Evolutionary conservation across 176 grass and related monocot genomes (phyloP), one percentile per base, ranked within the genome.

Genomic region (Tillandsia fasciculata): DNA sequence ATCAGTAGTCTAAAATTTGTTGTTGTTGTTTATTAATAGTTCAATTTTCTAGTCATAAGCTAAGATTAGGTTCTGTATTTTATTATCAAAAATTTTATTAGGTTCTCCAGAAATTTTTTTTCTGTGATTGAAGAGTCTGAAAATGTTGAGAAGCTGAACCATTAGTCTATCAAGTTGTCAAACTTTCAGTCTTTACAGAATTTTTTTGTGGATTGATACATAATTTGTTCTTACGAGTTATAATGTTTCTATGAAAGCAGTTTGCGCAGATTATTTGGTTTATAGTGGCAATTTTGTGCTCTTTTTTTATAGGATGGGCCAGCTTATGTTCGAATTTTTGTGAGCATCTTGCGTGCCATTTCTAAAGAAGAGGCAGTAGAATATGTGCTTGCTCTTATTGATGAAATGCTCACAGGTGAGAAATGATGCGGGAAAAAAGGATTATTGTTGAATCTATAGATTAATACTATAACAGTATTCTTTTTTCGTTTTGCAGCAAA

Each of bases 341-440:
- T 92, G 76, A 90, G 92, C 81, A 93, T 97, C 66, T 65, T 97
- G 59, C 64, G 69, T 74, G 84, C 78, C 29, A 82, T 93, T 77
- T 87, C 86, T 2, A 93, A 97, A 80, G 94, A 97, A 85, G 94
- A 97, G 48, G 90, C 94, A 51, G 84, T 93, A 53, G 94, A 97
- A 77, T 97, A 97, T 68, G 94, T 90, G 68, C 79, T 97, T 80
- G 89, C 94, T 52, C 86, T 97, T 50, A 83, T 97, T 82, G 94
- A 92, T 83, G 89, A 97, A 50, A 92, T 97, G 77, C 86, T 97
- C 76, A 70, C 84, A 81, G 90, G 94, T 97, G 57, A 33, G 72
- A 11, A 76, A 51, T 74, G 74, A 72, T 56, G 48, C 67, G 74
- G 52, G 49, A 42, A n/a, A 52, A 26, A 52, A 26, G 10, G 23